Evolutionary conservation across 257 asterid species (phyloP).

Genomic region (Avicennia marina): DNA sequence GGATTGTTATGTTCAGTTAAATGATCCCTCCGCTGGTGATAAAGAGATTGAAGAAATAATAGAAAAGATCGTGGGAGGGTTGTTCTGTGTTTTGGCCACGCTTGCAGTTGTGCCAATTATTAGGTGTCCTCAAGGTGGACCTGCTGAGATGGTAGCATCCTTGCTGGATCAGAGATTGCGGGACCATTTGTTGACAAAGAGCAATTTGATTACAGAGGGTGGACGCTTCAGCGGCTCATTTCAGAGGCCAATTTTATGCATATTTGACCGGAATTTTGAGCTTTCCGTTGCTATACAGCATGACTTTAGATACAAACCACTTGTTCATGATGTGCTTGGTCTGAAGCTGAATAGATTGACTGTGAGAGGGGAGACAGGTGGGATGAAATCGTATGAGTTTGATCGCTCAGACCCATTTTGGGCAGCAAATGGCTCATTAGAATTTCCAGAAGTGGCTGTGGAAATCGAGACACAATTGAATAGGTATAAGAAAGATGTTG

Average conservation of each 20-base stretch:
- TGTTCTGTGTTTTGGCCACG: conserved; percentile 95
- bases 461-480: conserved; percentile 82
- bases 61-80: conserved; percentile 74
- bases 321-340: conserved; percentile 95
- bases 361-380: conserved; percentile 86
- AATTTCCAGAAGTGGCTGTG: conserved; percentile 89
- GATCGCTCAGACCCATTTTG: conserved; percentile 85
- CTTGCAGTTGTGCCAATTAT: conserved; percentile 92
- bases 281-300: conserved; percentile 85
- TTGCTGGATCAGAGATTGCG: conserved; percentile 84
- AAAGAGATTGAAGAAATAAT: conserved; percentile 78
- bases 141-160: conserved; percentile 95
- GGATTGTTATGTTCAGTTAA: conserved; percentile 83
- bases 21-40: conserved; percentile 96
- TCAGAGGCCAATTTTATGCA: conserved; percentile 92
- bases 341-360: conserved; percentile 82
- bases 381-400: conserved; percentile 73
- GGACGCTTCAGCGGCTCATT: conserved; percentile 72
- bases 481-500: conserved; percentile 85
- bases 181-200: conserved; percentile 85
- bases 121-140: conserved; percentile 96
- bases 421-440: conserved; percentile 72
- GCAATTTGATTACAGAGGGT: conserved; percentile 75
- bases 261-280: conserved; percentile 92
- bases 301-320: conserved; percentile 92